These are phyloP conservation scores for Termitomyces sp. DNA, from an alignment of 768 basidiomycete species.

Conservation along the genomic window DNA sequence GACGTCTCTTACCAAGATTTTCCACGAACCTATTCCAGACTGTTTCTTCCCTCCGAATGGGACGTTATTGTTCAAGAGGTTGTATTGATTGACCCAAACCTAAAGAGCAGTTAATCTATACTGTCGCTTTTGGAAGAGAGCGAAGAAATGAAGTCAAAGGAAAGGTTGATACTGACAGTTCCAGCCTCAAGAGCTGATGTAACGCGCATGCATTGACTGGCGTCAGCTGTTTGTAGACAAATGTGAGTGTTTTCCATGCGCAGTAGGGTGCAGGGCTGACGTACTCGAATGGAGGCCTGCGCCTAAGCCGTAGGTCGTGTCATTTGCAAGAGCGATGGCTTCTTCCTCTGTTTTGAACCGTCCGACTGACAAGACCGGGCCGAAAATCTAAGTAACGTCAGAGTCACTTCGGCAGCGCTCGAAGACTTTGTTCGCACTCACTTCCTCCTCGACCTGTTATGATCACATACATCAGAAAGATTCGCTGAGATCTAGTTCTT, in stretches of 20 bases:
- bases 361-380: slow-evolving; percentile 83
- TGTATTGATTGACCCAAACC: slow-evolving; percentile 95
- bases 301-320: slow-evolving; percentile 86
- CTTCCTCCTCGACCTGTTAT: slow-evolving; percentile 66
- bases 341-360: slow-evolving; percentile 86
- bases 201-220: slow-evolving; percentile 86
- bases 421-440: slow-evolving; percentile 16
- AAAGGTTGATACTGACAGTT: slow-evolving; percentile 50
- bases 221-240: slow-evolving; percentile 47
- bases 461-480: neutral
- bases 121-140: neutral
- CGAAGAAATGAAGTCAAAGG: neutral
- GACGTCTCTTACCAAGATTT: neutral
- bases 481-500: neutral
- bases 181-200: slow-evolving; percentile 84
- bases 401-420: neutral
- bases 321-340: slow-evolving; percentile 79
- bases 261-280: slow-evolving; percentile 19
- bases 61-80: slow-evolving; percentile 76
- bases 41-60: slow-evolving; percentile 97
- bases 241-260: slow-evolving; percentile 2
- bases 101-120: slow-evolving; percentile 17
- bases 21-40: slow-evolving; percentile 71
- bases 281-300: slow-evolving; percentile 86
- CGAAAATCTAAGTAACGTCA: slow-evolving; percentile 67